phyloP scores from a whole-genome alignment of 208 protist genomes.

The Trypanosoma lewisi region DNA sequence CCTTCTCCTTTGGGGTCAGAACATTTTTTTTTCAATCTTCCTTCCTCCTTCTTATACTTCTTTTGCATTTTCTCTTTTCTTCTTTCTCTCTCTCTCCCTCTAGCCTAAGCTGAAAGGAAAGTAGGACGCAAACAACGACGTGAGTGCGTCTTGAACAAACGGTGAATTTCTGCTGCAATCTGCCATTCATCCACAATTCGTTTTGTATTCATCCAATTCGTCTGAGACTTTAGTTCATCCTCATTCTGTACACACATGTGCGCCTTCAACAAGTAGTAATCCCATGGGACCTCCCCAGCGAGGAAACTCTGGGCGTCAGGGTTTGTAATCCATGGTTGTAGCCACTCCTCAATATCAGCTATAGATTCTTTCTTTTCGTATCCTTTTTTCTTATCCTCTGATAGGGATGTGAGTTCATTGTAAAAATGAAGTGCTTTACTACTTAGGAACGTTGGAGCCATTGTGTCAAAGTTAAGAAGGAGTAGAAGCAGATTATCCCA shows the following conservation, averaged over 20 bases:
- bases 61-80: background rate
- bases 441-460: slow-evolving; percentile 32
- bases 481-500: slow-evolving; percentile 44
- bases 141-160: slow-evolving; percentile 27
- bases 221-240: slow-evolving; percentile 11
- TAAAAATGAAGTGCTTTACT: slow-evolving; percentile 40
- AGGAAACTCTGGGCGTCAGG: slow-evolving; percentile 22
- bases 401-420: slow-evolving; percentile 10
- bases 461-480: slow-evolving; percentile 29
- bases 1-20: background rate
- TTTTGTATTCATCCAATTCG: slow-evolving; percentile 37
- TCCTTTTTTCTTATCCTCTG: background rate
- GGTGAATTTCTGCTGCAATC: slow-evolving; percentile 39
- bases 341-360: slow-evolving; percentile 48
- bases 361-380: slow-evolving; percentile 32
- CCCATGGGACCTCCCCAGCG: slow-evolving; percentile 71
- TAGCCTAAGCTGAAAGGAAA: slow-evolving; percentile 4
- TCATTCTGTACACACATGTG: slow-evolving; percentile 29
- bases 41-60: background rate
- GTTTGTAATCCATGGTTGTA: slow-evolving; percentile 44
- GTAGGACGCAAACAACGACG: slow-evolving; percentile 20
- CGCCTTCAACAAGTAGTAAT: slow-evolving; percentile 69
- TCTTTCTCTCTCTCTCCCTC: no score
- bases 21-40: background rate
- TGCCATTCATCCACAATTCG: slow-evolving; percentile 32